Base-by-base conservation (phyloP, 257 asterid genomes). In the Solanum verrucosum region DNA sequence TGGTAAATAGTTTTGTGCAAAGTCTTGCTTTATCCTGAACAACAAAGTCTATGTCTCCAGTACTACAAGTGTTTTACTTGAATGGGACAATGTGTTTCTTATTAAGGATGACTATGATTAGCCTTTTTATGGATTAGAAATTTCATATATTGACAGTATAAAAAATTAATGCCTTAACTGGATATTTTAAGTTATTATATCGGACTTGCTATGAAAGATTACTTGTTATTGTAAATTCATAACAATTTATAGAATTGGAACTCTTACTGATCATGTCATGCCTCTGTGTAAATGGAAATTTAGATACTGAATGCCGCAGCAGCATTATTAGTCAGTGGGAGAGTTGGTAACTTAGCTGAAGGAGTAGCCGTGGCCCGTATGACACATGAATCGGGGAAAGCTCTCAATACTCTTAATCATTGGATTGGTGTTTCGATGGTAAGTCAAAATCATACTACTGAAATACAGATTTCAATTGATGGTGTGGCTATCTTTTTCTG, bases 241-340 rank as follows among this genome's bases (percentile, higher is more conserved):
- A 65, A 65, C 35, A 27, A 27, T 27, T 4, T 67, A 6, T 14
- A 68, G 35, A 68, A 68, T 31, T 68, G 4, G 21, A 68, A 31
- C n/a, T 31, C 13, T 71, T 33, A 29, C 23, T 71, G n/a, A 29
- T 33, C 40, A 71, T 18, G 78, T 18, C n/a, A 71, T 4, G 21
- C 52, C 12, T 37, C 4, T 78, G 37, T 14, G 15, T 33, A 71
- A 42, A 42, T 87, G 25, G 8, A 74, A 34, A 27, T 73, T 9
- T 75, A 93, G 96, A 88, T 92, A 23, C 65, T 93, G 85, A 93
- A 93, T 81, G 95, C 93, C 27, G 92, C 92, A 37, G 95, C 94
- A 52, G 93, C 94, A 16, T 88, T 93, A 89, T 73, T 91, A 82
- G 94, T 92, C 11, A 87, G 93, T 83, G 94, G 95, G 83, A 60